phyloP scores from a whole-genome alignment of 306 rosid species.

The Cucumis cinereus region DNA sequence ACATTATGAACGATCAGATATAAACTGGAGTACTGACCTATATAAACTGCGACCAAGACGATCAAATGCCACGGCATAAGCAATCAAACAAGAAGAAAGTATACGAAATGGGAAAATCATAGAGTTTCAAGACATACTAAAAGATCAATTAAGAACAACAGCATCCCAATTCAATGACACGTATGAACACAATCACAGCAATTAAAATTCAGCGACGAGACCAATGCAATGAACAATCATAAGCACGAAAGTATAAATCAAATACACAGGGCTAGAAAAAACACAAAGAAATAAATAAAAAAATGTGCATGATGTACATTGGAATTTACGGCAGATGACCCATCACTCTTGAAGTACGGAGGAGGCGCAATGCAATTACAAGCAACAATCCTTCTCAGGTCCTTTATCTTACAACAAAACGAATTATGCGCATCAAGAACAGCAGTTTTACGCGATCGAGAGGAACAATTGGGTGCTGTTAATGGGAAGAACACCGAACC shows the following conservation, averaged over 20 bases:
- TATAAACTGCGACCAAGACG: background rate
- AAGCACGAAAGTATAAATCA: background rate
- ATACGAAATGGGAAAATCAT: background rate
- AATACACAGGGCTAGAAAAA: background rate
- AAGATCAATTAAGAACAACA: background rate
- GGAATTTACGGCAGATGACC: slow-evolving; percentile 41
- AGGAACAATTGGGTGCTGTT: slow-evolving; percentile 19
- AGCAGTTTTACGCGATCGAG: slow-evolving; percentile 21
- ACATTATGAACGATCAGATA: background rate
- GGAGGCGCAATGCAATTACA: slow-evolving; percentile 88
- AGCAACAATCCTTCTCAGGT: slow-evolving; percentile 28
- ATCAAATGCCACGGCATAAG: background rate
- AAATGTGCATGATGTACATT: slow-evolving; percentile 28
- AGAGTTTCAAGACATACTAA: background rate
- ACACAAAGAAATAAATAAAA: background rate
- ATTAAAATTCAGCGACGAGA: background rate
- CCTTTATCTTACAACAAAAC: slow-evolving; percentile 14
- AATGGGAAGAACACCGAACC: slow-evolving; percentile 33
- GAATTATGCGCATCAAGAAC: slow-evolving; percentile 12
- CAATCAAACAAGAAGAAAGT: background rate
- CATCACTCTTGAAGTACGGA: slow-evolving; percentile 40
- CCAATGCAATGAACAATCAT: background rate
- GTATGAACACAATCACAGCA: background rate
- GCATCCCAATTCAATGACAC: background rate
- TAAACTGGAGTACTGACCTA: background rate